These are phyloP conservation scores for Mycena venus DNA, from an alignment of 768 basidiomycete species.

Conservation along the genomic window DNA sequence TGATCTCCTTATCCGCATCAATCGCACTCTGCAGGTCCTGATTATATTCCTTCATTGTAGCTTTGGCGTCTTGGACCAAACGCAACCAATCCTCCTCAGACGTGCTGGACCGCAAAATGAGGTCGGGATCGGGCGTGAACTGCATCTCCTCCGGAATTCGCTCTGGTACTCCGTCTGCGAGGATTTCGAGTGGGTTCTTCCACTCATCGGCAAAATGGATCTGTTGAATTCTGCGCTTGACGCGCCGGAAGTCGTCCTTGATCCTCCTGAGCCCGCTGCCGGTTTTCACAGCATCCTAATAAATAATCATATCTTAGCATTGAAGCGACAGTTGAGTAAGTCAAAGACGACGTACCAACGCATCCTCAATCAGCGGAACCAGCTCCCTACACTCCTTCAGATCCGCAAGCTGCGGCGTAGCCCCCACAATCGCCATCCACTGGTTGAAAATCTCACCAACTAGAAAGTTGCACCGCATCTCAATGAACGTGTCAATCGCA, in stretches of 20 bases:
- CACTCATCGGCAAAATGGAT: neutral
- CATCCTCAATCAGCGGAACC: slow-evolving; percentile 33
- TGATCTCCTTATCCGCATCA: slow-evolving; percentile 20
- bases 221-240: neutral
- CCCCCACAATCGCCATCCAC: slow-evolving; percentile 28
- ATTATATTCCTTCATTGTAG: slow-evolving; percentile 12
- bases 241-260: neutral
- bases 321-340: neutral
- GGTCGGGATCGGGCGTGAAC: slow-evolving; percentile 9
- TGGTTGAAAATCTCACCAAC: slow-evolving; percentile 31
- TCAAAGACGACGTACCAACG: slow-evolving; percentile 24
- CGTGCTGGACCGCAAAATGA: neutral
- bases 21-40: neutral
- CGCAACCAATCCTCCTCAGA: neutral
- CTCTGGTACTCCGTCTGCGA: neutral
- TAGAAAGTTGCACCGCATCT: slow-evolving; percentile 23
- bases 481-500: slow-evolving; percentile 29
- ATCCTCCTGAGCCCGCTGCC: neutral
- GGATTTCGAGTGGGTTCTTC: neutral
- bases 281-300: slow-evolving; percentile 27
- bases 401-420: slow-evolving; percentile 22
- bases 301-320: neutral
- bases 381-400: slow-evolving; percentile 14
- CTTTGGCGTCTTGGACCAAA: neutral
- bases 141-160: neutral